A percentile compares a stretch with the other conserved stretches of the same genome.
These are phyloP conservation scores for Moniliella sp. DNA, from an alignment of 1,284 basidiomycete genomes.

Conservation along the genomic window DNA sequence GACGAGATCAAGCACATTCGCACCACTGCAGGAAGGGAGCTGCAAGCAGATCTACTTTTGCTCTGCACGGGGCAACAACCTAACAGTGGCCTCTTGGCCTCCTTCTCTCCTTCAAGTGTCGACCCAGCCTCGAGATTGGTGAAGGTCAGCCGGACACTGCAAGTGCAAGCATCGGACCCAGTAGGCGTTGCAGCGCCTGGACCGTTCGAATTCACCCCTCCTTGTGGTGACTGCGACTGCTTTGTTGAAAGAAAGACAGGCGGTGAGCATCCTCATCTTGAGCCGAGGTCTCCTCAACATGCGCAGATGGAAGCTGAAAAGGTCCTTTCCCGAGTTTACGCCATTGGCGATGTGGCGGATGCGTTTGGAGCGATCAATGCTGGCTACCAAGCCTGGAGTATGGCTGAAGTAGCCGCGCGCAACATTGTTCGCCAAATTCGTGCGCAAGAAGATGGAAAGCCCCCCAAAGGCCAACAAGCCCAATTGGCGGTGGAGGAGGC, in stretches of 20 bases:
- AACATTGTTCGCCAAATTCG: constrained; percentile 28
- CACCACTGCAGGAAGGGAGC: constrained; percentile 24
- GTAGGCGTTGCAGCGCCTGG: constrained; percentile 14
- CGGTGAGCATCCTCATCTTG: constrained; percentile 6
- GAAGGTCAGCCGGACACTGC: constrained; percentile 18
- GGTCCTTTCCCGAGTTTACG: too few species aligned
- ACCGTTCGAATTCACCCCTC: constrained; percentile 16
- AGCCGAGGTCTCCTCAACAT: too few species aligned
- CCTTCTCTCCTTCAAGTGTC: constrained; percentile 19
- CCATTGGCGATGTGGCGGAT: constrained; percentile 29
- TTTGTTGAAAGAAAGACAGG: constrained; percentile 25
- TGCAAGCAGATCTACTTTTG: constrained; percentile 24
- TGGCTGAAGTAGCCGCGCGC: constrained; percentile 27
- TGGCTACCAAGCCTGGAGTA: constrained; percentile 31
- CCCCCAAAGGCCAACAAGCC: too few species aligned
- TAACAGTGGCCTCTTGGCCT: constrained; percentile 21
- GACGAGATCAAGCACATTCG: constrained; percentile 19
- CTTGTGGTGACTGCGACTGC: constrained; percentile 32
- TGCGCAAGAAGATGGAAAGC: too few species aligned
- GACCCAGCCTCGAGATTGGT: constrained; percentile 18
- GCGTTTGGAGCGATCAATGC: constrained; percentile 32
- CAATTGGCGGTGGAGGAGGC: constrained; percentile 5
- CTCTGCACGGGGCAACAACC: constrained; percentile 32
- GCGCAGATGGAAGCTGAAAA: too few species aligned
- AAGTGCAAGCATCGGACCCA: constrained; percentile 18